Base-by-base conservation (phyloP, 805 yeast species). In the Pichia rugopelliculosa region DNA sequence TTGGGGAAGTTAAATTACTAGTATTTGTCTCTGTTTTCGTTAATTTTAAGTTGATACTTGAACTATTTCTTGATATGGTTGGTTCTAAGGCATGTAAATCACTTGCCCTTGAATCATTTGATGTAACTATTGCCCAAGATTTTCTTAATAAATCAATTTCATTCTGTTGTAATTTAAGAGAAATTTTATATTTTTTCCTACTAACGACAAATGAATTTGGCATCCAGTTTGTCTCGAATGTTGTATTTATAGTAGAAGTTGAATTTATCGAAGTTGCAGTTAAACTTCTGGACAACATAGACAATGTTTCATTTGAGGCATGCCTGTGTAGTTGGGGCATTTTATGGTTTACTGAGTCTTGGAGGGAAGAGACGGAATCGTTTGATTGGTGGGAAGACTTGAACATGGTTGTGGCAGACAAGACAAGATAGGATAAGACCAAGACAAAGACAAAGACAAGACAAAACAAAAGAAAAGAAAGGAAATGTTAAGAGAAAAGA, bases 131-230 rank as follows among this genome's bases (percentile, higher is more conserved):
- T 45, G 64, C 64, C 79, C 81, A 76, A 6, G 78, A 74, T 50
- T 64, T 69, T 45, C 75, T 59, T 30, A 76, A 60, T 22, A 70
- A 57, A 10, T 71, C 75, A 34, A 74, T 74, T 50, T 76, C 80
- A 40, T 52, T 56, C 22, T 59, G 55, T 42, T 53, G 57, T 40
- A 70, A 53, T 21, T 53, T 53, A 10, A 65, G 53, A 0, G 57
- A 26, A 3, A 66, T 55, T 34, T 56, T 57, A 18, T 46, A 47
- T 36, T 52, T 60, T 4, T 53, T 47, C 38, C 56, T 62, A 15
- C 60, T 53, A 15, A 59, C 56, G 12, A 66, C 60, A n/a, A 46
- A 49, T 0, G 68, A 56, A 24, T 60, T 57, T 11, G 68, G 68
- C n/a, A 66, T 44, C 66, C 67, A 65, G n/a, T 60, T 54, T 13